Base-by-base conservation (phyloP, 495 filamentous ascomycete genomes). In the Paragyromitra xinjiangensis region DNA sequence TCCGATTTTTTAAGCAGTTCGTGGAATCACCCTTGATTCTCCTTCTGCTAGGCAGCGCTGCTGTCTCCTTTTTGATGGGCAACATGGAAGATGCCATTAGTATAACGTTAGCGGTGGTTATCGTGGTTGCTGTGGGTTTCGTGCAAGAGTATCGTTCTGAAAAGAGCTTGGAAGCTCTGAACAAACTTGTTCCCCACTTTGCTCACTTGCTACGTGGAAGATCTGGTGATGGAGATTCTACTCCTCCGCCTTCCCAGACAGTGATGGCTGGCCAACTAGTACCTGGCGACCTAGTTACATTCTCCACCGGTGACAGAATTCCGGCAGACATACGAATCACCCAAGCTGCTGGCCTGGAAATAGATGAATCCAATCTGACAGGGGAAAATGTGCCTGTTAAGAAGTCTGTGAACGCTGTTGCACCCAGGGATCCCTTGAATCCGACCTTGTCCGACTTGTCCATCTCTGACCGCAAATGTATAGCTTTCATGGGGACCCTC, bases 141-240 rank as follows among this genome's bases (percentile, higher is more conserved):
- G 89, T 98, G 69, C 95, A 99, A 82, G 95, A 99, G 84, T 98
- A 98, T 83, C 89, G 96, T 71, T 98, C 95, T 51, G 96, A 99
- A 83, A 97, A 98, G 84, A 97, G 94, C 1, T 89, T 99, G 81
- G 95, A 98, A 83, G 95, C 95, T 62, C 86, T 99, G 69, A 97
- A 91, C 82, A 93, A 94, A 74, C 85, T 99, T 40, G 94, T 98
- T 0, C 96, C 95, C 29, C 94, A 98, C 82, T 92, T 93, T 84
- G 95, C 95, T 5, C 94, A 99, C 83, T 85, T 97, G 9, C 92
- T 98, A 45, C 90, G 95, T 64, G 88, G 83, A 58, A 85, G 84
- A 3, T 85, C 86, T 22, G 82, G 81, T 44, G 85, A 86, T 71
- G 79, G 69, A 2, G 83, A 80, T n/a, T 77, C 80, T 73, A 87